These are phyloP conservation scores for Chytriomyces sp. DNA, from an alignment of 192 early-diverging fungal genomes.

Conservation along the genomic window DNA sequence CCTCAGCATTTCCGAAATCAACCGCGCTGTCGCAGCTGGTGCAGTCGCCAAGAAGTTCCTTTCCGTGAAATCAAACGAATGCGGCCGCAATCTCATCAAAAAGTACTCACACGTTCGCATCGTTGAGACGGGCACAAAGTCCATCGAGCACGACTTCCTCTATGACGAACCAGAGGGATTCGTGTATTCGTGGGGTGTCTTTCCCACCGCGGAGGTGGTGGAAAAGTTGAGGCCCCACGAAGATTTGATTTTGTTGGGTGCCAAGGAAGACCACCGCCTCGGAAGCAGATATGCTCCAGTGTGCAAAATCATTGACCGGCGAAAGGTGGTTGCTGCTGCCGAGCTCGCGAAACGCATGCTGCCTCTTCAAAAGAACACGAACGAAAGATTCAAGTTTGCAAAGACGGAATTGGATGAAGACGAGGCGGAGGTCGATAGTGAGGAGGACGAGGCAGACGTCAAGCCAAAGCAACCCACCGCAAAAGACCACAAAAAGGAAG, in stretches of 20 bases:
- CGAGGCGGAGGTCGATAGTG: not conserved
- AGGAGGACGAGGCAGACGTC: not conserved
- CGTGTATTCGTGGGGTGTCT: no score
- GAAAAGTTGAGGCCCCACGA: not conserved
- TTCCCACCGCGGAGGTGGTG: not conserved
- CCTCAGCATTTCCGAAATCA: no score
- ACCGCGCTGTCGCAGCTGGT: not conserved
- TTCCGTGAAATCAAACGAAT: not conserved
- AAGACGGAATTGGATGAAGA: no score
- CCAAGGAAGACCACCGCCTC: not conserved
- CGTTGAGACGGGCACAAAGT: no score
- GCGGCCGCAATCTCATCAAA: not conserved
- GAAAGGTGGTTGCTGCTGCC: not conserved
- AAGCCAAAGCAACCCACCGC: not conserved
- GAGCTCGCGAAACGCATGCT: conserved; percentile 7
- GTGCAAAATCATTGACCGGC: conserved; percentile 11
- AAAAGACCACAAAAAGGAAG: not conserved
- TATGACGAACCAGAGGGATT: no score
- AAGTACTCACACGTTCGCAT: not conserved
- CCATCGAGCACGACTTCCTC: no score
- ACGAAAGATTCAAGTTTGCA: no score
- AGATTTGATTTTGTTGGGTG: not conserved
- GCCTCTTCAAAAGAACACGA: not conserved
- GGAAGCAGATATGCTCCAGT: not conserved
- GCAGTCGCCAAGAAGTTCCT: not conserved